phyloP scores from a whole-genome alignment of 441 rosid species.

The Pelargonium fulgidum region DNA sequence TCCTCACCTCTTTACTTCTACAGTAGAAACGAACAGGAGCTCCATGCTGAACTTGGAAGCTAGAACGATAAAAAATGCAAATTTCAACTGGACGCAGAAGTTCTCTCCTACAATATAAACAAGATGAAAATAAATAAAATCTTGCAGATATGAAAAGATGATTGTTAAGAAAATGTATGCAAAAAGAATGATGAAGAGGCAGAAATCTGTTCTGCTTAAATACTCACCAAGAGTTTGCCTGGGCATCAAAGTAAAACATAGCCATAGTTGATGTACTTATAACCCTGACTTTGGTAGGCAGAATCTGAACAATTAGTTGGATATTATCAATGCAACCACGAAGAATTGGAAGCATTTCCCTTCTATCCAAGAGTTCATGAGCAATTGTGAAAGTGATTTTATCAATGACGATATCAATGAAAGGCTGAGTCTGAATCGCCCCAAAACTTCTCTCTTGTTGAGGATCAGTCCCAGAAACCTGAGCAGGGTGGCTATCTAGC shows the following conservation, averaged over 20 bases:
- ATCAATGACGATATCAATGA: slow-evolving; percentile 47
- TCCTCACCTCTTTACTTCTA: slow-evolving; percentile 63
- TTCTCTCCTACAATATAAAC: slow-evolving; percentile 54
- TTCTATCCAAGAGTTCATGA: slow-evolving; percentile 65
- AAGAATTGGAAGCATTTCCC: slow-evolving; percentile 69
- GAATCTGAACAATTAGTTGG: slow-evolving; percentile 51
- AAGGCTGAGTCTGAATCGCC: slow-evolving; percentile 43
- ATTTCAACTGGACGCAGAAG: slow-evolving; percentile 67
- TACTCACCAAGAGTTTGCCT: slow-evolving; percentile 67
- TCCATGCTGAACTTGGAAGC: slow-evolving; percentile 36
- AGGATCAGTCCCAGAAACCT: slow-evolving; percentile 26
- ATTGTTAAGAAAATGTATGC: slow-evolving; percentile 17
- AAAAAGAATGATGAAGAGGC: slow-evolving; percentile 14
- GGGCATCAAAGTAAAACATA: slow-evolving; percentile 65
- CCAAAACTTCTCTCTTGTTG: slow-evolving; percentile 33
- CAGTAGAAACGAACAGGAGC: slow-evolving; percentile 72
- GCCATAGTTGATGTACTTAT: slow-evolving; percentile 43
- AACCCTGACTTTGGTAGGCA: slow-evolving; percentile 62
- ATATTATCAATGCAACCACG: slow-evolving; percentile 46
- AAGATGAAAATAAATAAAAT: slow-evolving; percentile 21
- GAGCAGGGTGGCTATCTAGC: slow-evolving; percentile 24
- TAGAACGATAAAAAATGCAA: slow-evolving; percentile 55
- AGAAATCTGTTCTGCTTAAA: slow-evolving; percentile 15
- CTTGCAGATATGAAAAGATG: slow-evolving; percentile 11
- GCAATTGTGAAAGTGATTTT: slow-evolving; percentile 58